These are phyloP conservation scores for Kalmusia sp. DNA, from an alignment of 2,329 filamentous ascomycete genomes.

Conservation along the genomic window DNA sequence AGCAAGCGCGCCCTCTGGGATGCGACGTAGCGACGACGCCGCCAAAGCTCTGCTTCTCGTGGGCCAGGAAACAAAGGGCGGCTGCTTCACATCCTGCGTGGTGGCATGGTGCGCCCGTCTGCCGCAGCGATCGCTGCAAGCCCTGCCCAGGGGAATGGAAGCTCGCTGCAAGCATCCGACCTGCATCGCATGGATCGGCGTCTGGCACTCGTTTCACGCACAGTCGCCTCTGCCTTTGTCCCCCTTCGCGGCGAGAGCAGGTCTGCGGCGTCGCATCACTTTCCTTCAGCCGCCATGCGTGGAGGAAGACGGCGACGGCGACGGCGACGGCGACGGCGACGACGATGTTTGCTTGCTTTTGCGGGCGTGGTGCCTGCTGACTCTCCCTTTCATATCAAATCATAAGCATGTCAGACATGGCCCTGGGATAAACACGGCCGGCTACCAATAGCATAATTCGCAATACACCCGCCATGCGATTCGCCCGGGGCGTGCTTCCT, in stretches of 20 bases:
- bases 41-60: too few species aligned
- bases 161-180: slow-evolving; percentile 30
- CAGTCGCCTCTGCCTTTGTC: slow-evolving; percentile 27
- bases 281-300: too few species aligned
- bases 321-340: too few species aligned
- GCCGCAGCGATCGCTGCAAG: slow-evolving; percentile 37
- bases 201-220: slow-evolving; percentile 36
- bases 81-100: slow-evolving; percentile 22
- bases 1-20: not conserved
- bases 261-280: slow-evolving; percentile 9
- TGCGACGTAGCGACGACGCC: slow-evolving; percentile 5
- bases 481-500: slow-evolving; percentile 25
- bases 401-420: slow-evolving; percentile 30
- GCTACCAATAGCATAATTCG: slow-evolving; percentile 43
- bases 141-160: slow-evolving; percentile 40
- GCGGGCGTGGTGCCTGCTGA: not conserved
- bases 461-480: slow-evolving; percentile 21
- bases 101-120: slow-evolving; percentile 28
- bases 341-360: not conserved
- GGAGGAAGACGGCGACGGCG: too few species aligned
- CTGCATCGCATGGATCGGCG: slow-evolving; percentile 32
- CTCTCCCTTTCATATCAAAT: slow-evolving; percentile 8
- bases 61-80: slow-evolving; percentile 17
- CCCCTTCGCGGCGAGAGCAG: too few species aligned
- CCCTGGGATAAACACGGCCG: slow-evolving; percentile 21